Conservation (phyloP, 2,329 filamentous ascomycete species). For the Colletotrichum higginsianum region DNA sequence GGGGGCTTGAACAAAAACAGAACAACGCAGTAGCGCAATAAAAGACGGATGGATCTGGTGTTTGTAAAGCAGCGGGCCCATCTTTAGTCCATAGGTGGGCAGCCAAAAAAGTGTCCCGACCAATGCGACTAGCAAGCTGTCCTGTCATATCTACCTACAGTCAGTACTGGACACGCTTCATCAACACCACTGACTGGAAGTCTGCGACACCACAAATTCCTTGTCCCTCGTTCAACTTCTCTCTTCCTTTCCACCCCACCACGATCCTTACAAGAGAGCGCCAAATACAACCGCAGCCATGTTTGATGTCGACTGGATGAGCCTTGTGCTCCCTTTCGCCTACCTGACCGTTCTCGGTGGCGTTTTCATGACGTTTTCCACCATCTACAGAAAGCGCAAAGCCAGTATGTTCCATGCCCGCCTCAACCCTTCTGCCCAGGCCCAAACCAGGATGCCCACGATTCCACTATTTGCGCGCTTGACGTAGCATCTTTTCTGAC, state of each 20-base stretch:
- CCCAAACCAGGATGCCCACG: neutral
- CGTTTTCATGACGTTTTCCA: constrained; percentile 92
- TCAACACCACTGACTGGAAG: constrained; percentile 27
- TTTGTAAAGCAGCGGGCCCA: constrained; percentile 36
- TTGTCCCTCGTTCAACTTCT: constrained; percentile 38
- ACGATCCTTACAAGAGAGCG: constrained; percentile 40
- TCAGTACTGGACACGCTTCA: constrained; percentile 42
- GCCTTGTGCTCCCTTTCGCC: constrained; percentile 87
- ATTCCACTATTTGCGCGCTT: neutral
- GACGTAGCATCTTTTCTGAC: neutral
- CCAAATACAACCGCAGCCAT: constrained; percentile 53
- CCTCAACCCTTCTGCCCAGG: neutral
- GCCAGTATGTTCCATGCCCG: constrained; percentile 66
- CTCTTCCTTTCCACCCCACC: constrained; percentile 8
- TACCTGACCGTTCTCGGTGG: constrained; percentile 91
- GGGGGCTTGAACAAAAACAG: neutral
- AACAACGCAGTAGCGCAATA: neutral
- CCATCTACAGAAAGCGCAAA: constrained; percentile 93
- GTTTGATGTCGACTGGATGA: constrained; percentile 78
- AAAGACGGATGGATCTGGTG: neutral
- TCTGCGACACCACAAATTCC: constrained; percentile 35
- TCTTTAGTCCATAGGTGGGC: constrained; percentile 35
- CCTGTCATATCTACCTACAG: constrained; percentile 31
- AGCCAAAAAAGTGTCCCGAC: constrained; percentile 34
- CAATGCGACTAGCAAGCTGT: constrained; percentile 41